Conservation (phyloP, 768 basidiomycete genomes). For the Termitomyces sp. region DNA sequence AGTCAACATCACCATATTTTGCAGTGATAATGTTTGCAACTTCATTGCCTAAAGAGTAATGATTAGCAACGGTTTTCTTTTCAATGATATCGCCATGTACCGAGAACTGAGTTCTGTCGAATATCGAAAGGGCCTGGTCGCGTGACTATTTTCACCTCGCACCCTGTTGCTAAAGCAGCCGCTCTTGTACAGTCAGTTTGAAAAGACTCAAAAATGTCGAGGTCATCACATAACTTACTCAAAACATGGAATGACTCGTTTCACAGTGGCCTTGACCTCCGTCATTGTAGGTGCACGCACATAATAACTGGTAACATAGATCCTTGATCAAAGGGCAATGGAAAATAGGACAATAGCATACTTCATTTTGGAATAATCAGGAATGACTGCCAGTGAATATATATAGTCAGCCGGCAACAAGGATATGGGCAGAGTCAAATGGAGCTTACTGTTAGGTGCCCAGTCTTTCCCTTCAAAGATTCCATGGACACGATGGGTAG, state of each 20-base stretch:
- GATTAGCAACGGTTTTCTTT: not conserved
- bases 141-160: conserved; percentile 14
- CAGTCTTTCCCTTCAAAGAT: conserved; percentile 74
- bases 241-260: conserved; percentile 64
- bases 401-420: not conserved
- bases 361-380: conserved; percentile 75
- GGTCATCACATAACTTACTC: conserved; percentile 1
- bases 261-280: conserved; percentile 53
- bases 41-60: conserved; percentile 47
- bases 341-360: conserved; percentile 24
- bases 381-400: conserved; percentile 58
- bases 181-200: conserved; percentile 12
- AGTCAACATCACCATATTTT: conserved; percentile 60
- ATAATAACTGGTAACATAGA: conserved; percentile 44
- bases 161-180: conserved; percentile 20
- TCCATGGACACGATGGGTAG: conserved; percentile 76
- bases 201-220: not conserved
- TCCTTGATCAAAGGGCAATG: not conserved
- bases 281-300: conserved; percentile 67
- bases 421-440: not conserved
- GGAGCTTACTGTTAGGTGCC: conserved; percentile 61
- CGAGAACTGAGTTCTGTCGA: conserved; percentile 36
- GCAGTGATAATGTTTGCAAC: conserved; percentile 62
- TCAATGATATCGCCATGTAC: conserved; percentile 25
- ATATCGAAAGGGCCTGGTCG: conserved; percentile 15